Evolutionary conservation across 257 asterid genomes (phyloP).

Genomic region (Craterostigma plantagineum): DNA sequence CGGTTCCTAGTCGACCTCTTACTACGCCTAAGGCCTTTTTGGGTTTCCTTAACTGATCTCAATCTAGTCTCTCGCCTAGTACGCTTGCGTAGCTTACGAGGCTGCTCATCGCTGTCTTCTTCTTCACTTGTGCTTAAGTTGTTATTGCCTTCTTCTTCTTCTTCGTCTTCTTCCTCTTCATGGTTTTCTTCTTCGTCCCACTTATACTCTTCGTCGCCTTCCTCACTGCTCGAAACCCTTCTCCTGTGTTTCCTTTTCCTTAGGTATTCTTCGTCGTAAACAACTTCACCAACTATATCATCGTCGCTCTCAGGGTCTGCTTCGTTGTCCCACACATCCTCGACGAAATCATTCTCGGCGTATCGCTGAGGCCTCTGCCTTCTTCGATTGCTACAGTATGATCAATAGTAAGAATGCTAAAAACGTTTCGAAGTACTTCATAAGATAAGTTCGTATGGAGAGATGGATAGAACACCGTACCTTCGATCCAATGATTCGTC

Average conservation of each 20-base stretch:
- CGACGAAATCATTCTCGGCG: constrained; percentile 51
- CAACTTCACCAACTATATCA: constrained; percentile 88
- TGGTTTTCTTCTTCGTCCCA: constrained; percentile 61
- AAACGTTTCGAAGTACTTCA: too few species aligned
- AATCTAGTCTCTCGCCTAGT: constrained; percentile 54
- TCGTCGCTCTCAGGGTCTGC: constrained; percentile 76
- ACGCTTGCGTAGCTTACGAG: constrained; percentile 32
- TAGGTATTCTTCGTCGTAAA: constrained; percentile 75
- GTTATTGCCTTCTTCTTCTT: constrained; percentile 43
- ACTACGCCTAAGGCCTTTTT: constrained; percentile 75
- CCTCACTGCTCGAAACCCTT: constrained; percentile 74
- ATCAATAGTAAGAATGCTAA: too few species aligned
- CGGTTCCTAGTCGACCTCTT: constrained; percentile 70
- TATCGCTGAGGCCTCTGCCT: constrained; percentile 83
- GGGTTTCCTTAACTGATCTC: constrained; percentile 47
- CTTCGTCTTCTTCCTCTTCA: constrained; percentile 84
- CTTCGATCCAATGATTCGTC: constrained; percentile 50
- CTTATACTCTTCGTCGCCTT: constrained; percentile 76
- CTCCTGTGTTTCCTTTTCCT: constrained; percentile 43
- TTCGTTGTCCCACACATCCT: constrained; percentile 59
- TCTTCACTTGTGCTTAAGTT: constrained; percentile 48
- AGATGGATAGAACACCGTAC: constrained; percentile 15
- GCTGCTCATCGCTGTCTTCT: constrained; percentile 23
- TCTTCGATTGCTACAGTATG: constrained; percentile 36
- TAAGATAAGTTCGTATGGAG: too few species aligned